These are phyloP conservation scores for Alternaria burnsii DNA, from an alignment of 2,329 filamentous ascomycete genomes.

Conservation along the genomic window DNA sequence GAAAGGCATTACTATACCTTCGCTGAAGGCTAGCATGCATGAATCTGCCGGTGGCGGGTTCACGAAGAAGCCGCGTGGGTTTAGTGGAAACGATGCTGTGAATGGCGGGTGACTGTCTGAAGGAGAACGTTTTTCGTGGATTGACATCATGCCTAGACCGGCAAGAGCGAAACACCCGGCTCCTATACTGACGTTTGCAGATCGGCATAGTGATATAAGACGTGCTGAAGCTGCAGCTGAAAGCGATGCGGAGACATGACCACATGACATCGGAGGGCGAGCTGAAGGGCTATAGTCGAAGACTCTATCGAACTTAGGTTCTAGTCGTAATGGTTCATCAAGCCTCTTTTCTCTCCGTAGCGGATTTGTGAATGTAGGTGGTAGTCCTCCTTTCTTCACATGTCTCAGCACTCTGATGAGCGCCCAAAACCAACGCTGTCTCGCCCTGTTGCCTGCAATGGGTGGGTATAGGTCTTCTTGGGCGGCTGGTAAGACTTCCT, in stretches of 20 bases:
- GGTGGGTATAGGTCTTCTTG: slow-evolving; percentile 59
- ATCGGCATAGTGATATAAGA: slow-evolving; percentile 52
- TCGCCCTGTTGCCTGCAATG: slow-evolving; percentile 48
- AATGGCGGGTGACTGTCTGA: slow-evolving; percentile 46
- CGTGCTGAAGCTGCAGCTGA: slow-evolving; percentile 43
- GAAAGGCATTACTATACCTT: slow-evolving; percentile 57
- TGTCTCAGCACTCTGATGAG: slow-evolving; percentile 56
- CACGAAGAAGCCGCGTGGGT: slow-evolving; percentile 56
- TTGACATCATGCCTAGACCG: slow-evolving; percentile 57
- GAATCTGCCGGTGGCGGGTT: slow-evolving; percentile 51
- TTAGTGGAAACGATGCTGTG: slow-evolving; percentile 57
- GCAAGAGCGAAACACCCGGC: slow-evolving; percentile 58
- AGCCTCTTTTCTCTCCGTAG: slow-evolving; percentile 39
- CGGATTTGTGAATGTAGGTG: slow-evolving; percentile 55
- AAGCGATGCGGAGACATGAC: slow-evolving; percentile 44
- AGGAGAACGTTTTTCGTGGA: slow-evolving; percentile 48
- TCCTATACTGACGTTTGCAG: slow-evolving; percentile 52
- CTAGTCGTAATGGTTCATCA: slow-evolving; percentile 29
- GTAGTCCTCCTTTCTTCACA: slow-evolving; percentile 48
- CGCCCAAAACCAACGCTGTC: slow-evolving; percentile 59
- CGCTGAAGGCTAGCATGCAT: slow-evolving; percentile 59
- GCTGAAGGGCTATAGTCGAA: slow-evolving; percentile 50
- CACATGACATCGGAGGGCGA: slow-evolving; percentile 51
- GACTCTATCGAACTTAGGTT: slow-evolving; percentile 44
- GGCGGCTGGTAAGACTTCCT: slow-evolving; percentile 50